Percentiles rank a stretch among this genome's conserved stretches.
Evolutionary conservation across 768 basidiomycete species (phyloP).

Genomic region (Trametes gibbosa): DNA sequence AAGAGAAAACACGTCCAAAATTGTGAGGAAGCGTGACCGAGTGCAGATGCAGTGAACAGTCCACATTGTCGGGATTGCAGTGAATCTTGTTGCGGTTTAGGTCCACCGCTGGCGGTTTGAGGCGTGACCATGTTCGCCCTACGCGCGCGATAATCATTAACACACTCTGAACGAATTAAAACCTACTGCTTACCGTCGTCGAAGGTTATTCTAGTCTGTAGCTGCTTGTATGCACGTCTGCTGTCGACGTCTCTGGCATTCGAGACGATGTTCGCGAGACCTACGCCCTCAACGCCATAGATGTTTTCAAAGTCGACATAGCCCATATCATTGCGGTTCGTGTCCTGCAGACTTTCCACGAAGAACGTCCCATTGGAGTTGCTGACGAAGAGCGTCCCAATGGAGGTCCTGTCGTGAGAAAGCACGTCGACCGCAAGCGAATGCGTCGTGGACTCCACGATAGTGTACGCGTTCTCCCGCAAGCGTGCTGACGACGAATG

Average conservation of each 20-base stretch:
- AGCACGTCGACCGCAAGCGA: constrained; percentile 95
- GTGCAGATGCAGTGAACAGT: constrained; percentile 88
- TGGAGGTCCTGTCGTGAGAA: constrained; percentile 54
- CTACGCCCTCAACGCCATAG: constrained; percentile 86
- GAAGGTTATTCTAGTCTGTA: constrained; percentile 83
- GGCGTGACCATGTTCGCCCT: constrained; percentile 73
- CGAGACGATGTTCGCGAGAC: constrained; percentile 81
- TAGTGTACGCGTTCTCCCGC: constrained; percentile 91
- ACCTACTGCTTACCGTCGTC: constrained; percentile 64
- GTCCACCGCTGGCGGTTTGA: constrained; percentile 59
- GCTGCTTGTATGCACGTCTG: constrained; percentile 61
- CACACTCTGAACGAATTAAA: not conserved
- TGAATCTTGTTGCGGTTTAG: constrained; percentile 55
- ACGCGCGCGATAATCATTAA: constrained; percentile 4
- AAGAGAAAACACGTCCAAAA: constrained; percentile 91
- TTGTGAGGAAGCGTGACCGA: constrained; percentile 94
- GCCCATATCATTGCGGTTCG: constrained; percentile 84
- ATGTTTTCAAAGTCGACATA: constrained; percentile 93
- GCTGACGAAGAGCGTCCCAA: constrained; percentile 93
- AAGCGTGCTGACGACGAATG: constrained; percentile 78
- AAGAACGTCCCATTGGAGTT: constrained; percentile 97
- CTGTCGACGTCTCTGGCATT: constrained; percentile 85
- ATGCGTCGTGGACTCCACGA: constrained; percentile 91
- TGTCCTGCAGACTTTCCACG: constrained; percentile 85
- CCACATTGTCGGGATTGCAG: constrained; percentile 57